A percentile compares a stretch with the other conserved stretches of the same genome.
Conservation (phyloP, 257 asterid species). For the Verbena officinalis region DNA sequence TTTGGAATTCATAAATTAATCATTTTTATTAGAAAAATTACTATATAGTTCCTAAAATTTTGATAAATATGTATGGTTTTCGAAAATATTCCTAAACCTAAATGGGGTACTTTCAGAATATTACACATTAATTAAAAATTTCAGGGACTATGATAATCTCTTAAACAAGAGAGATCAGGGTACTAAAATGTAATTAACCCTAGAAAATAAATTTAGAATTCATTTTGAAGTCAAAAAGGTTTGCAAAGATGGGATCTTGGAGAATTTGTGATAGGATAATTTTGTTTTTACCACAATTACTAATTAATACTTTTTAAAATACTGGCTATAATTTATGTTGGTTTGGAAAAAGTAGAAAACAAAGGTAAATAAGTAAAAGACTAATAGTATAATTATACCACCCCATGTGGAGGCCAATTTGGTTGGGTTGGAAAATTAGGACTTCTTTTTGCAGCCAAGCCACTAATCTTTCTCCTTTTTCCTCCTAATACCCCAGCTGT, state of each 20-base stretch:
- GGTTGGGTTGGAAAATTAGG: background rate
- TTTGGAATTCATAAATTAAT: too few relatives aligned
- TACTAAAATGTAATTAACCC: too few relatives aligned
- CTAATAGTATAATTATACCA: constrained; percentile 20
- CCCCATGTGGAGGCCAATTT: constrained; percentile 38
- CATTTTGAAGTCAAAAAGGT: background rate
- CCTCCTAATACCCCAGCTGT: background rate
- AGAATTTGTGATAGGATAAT: constrained; percentile 16
- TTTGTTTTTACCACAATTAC: constrained; percentile 14
- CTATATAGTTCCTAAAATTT: too few relatives aligned
- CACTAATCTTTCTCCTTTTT: constrained; percentile 11
- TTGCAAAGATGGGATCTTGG: constrained; percentile 18
- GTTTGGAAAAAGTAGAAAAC: background rate
- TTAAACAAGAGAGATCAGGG: too few relatives aligned
- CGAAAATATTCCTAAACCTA: too few relatives aligned
- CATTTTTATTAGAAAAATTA: too few relatives aligned
- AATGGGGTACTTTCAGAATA: too few relatives aligned
- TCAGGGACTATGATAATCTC: too few relatives aligned
- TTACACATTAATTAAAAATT: too few relatives aligned
- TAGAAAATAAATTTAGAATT: background rate
- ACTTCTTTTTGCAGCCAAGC: constrained; percentile 3
- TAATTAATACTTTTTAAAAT: constrained; percentile 13
- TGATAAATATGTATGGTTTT: too few relatives aligned
- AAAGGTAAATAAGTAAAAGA: constrained; percentile 2
- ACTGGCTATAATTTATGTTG: constrained; percentile 8